Percentiles rank a stretch among this genome's conserved stretches.
These are phyloP conservation scores for Phytopythium boreale DNA, from an alignment of 352 stramenopile genomes.

Conservation along the genomic window DNA sequence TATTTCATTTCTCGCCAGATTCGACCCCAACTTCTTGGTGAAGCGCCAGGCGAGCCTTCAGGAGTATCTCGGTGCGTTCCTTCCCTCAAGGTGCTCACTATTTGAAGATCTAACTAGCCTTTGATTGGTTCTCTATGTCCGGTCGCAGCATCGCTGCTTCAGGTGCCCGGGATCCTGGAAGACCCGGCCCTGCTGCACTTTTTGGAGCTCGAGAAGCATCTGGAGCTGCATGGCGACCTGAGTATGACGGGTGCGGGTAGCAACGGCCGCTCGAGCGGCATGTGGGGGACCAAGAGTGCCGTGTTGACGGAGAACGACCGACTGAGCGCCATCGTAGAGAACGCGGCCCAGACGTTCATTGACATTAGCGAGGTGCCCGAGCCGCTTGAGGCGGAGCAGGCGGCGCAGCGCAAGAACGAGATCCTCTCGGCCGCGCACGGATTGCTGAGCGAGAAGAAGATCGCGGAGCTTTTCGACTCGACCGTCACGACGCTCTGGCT, in stretches of 20 bases:
- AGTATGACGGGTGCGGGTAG: conserved; percentile 29
- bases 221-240: conserved; percentile 59
- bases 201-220: conserved; percentile 74
- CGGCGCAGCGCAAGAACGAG: conserved; percentile 73
- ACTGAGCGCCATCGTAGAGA: conserved; percentile 75
- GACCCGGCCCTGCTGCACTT: conserved; percentile 78
- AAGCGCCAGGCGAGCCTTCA: conserved; percentile 76
- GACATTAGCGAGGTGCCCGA: conserved; percentile 81
- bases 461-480: conserved; percentile 48
- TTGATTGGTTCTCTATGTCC: conserved; percentile 1
- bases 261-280: conserved; percentile 46
- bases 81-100: too few relatives aligned
- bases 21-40: conserved; percentile 78
- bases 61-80: conserved; percentile 63
- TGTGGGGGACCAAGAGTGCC: conserved; percentile 47
- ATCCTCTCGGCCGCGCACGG: conserved; percentile 53
- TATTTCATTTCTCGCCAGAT: conserved; percentile 44
- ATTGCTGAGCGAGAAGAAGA: conserved; percentile 48
- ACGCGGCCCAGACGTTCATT: conserved; percentile 72
- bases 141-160: conserved; percentile 43
- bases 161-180: conserved; percentile 70
- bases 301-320: conserved; percentile 73
- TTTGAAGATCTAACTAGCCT: background rate
- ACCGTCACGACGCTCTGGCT: conserved; percentile 45
- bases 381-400: conserved; percentile 73